Percentiles rank a stretch among this genome's conserved stretches.
Conservation (phyloP, 345 rosid genomes). For the Zanthoxylum bungeanum region DNA sequence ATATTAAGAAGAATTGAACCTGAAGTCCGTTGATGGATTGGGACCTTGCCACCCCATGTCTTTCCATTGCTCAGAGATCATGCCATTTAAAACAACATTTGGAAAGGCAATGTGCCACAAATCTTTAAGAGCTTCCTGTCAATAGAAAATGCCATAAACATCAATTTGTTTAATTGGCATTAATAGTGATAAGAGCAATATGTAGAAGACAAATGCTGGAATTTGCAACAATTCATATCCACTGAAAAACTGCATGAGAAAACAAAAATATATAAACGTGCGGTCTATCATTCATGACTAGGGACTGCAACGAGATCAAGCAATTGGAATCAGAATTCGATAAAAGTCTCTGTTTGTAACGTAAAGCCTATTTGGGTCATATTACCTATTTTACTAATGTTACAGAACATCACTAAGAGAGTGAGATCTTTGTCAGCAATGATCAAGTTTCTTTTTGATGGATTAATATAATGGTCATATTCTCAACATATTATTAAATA, state of each 20-base stretch:
- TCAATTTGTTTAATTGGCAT: too few species aligned
- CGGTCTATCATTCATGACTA: slow-evolving; percentile 8
- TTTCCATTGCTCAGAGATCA: slow-evolving; percentile 96
- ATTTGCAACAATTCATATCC: too few species aligned
- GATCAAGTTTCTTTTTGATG: too few species aligned
- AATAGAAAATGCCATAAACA: slow-evolving; percentile 7
- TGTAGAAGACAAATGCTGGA: too few species aligned
- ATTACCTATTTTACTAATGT: too few species aligned
- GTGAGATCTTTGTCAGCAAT: too few species aligned
- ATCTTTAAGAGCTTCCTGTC: slow-evolving; percentile 78
- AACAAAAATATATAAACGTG: too few species aligned
- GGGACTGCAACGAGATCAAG: background rate
- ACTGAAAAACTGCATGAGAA: background rate
- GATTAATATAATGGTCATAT: too few species aligned
- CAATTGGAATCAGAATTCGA: slow-evolving; percentile 3
- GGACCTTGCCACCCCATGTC: slow-evolving; percentile 99
- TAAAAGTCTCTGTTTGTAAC: too few species aligned
- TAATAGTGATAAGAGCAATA: background rate
- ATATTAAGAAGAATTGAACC: slow-evolving; percentile 38
- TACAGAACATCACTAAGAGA: too few species aligned
- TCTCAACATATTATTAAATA: too few species aligned
- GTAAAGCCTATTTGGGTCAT: too few species aligned
- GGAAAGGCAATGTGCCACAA: slow-evolving; percentile 85
- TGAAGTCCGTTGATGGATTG: slow-evolving; percentile 96
- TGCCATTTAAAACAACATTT: slow-evolving; percentile 50